Evolutionary conservation across 2,329 filamentous ascomycete species (phyloP).

Genomic region (Emericellopsis cladophorae): DNA sequence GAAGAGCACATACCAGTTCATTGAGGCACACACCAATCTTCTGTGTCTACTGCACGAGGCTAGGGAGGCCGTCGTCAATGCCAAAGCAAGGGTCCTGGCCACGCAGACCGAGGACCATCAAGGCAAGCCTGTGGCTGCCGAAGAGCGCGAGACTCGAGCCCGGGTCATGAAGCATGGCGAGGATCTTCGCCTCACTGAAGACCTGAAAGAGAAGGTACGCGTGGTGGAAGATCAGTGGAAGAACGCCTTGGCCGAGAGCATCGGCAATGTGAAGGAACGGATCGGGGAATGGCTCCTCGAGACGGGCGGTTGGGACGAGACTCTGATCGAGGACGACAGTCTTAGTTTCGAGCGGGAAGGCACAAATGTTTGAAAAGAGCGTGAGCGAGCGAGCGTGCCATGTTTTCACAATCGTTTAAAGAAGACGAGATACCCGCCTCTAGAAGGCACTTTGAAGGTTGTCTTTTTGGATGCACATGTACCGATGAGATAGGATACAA

Average conservation of each 20-base stretch:
- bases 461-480: neutral
- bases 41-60: conserved; percentile 86
- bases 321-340: conserved; percentile 26
- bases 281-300: conserved; percentile 62
- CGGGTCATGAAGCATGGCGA: conserved; percentile 51
- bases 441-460: neutral
- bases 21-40: conserved; percentile 85
- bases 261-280: conserved; percentile 60
- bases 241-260: conserved; percentile 68
- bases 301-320: conserved; percentile 82
- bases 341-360: neutral
- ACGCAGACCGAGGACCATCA: conserved; percentile 39
- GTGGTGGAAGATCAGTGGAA: conserved; percentile 87
- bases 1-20: conserved; percentile 92
- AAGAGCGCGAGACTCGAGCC: conserved; percentile 26
- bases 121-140: conserved; percentile 14
- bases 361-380: neutral
- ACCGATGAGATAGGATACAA: neutral
- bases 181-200: conserved; percentile 60
- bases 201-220: conserved; percentile 86
- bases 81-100: conserved; percentile 55
- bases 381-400: neutral
- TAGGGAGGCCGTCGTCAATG: conserved; percentile 62
- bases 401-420: neutral
- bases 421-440: conserved; percentile 3